Base-by-base conservation (phyloP, 2,329 filamentous ascomycete genomes). In the Cladophialophora yegresii region DNA sequence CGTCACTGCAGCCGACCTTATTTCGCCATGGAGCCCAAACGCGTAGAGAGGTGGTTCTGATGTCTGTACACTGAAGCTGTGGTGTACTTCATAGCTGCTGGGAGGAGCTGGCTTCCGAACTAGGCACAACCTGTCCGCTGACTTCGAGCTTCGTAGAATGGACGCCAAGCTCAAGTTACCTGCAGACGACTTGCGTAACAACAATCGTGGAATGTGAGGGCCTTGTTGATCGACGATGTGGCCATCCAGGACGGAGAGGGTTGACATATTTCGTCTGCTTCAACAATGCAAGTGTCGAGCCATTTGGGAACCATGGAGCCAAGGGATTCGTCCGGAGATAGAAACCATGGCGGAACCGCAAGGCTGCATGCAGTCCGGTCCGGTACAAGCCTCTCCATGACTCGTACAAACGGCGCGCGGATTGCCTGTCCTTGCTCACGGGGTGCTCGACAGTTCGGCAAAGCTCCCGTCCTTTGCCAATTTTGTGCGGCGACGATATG, bases 321-420 rank as follows among this genome's bases (percentile, higher is more conserved):
- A 50, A 20, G 56, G 33, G 26, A 58, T 20, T 58, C 20, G 10
- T 49, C 22, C 32, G n/a, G 43, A 49, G 45, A 22, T 58, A 26
- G 56, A 50, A 59, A 33, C n/a, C 30, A 23, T 43, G 57, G 57
- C 57, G 57, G 57, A 59, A 59, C 57, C 57, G 57, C 60, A 56
- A 60, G 64, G 64, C 64, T 62, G 53, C 50, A 45, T 63, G 56
- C 60, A 66, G 64, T 40, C 40, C 58, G 45, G 64, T 40, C 40
- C 58, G 45, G 33, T 40, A 51, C 47, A 32, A 33, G 47, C n/a
- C 20, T 49, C 32, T 13, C 28, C 16, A 51, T 53, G 59, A 50
- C 54, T 56, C 60, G 54, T 51, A 36, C 54, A 53, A 23, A 54
- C n/a, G n/a, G n/a, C 23, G n/a, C 47, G 40, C 43, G 20, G 43